Conservation (phyloP, 495 filamentous ascomycete genomes). For the Zalerion maritima region DNA sequence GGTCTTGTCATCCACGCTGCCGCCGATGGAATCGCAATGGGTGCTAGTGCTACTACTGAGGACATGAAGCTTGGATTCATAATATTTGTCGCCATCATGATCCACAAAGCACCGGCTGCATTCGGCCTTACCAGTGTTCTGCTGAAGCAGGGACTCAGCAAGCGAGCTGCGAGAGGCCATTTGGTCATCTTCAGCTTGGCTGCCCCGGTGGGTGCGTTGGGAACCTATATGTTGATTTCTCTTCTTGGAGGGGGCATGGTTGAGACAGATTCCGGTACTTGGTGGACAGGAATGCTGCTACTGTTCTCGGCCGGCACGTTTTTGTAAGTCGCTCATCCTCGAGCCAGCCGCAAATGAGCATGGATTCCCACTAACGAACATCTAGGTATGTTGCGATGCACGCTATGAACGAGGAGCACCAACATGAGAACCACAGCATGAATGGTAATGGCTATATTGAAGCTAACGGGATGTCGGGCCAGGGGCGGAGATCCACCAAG, state of each 20-base stretch:
- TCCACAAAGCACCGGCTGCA: constrained; percentile 92
- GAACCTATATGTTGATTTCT: constrained; percentile 66
- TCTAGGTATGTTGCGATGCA: constrained; percentile 94
- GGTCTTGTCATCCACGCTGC: constrained; percentile 93
- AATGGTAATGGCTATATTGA: constrained; percentile 55
- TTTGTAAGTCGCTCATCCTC: constrained; percentile 44
- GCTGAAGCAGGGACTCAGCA: constrained; percentile 75
- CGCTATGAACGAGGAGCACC: constrained; percentile 76
- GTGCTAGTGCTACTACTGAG: constrained; percentile 62
- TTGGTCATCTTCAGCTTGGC: constrained; percentile 83
- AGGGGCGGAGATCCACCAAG: constrained; percentile 33
- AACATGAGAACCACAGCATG: constrained; percentile 25
- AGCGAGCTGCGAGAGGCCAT: constrained; percentile 71
- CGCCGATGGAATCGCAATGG: constrained; percentile 93
- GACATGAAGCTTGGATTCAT: constrained; percentile 66
- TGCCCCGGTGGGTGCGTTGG: constrained; percentile 71
- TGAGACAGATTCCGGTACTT: constrained; percentile 36
- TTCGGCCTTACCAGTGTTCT: constrained; percentile 86
- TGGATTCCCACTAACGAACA: constrained; percentile 12
- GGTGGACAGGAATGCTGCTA: constrained; percentile 85
- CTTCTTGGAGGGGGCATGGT: constrained; percentile 44
- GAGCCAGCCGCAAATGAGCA: not conserved
- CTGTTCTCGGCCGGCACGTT: constrained; percentile 93
- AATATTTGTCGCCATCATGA: constrained; percentile 90
- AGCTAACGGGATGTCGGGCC: constrained; percentile 24